Evolutionary conservation across 1,139 yeast genomes (phyloP).

Genomic region (Magnusiomyces magnusii): DNA sequence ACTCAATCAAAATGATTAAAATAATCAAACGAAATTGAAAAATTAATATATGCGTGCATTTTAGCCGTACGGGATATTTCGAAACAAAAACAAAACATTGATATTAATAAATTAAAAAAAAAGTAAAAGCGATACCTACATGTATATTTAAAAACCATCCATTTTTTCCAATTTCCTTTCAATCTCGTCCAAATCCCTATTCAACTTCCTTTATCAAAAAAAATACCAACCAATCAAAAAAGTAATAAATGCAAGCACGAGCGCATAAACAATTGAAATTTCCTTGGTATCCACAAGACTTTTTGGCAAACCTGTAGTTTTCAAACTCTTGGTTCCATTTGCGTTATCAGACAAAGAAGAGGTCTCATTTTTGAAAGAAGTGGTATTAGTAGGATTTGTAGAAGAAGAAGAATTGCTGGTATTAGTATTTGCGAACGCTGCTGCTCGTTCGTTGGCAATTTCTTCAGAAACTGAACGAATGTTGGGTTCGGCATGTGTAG

Average conservation of each 20-base stretch:
- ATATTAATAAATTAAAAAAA: too few relatives aligned
- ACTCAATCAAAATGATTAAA: too few relatives aligned
- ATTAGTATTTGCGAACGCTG: background rate
- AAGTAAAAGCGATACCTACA: too few relatives aligned
- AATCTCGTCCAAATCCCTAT: background rate
- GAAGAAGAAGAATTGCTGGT: background rate
- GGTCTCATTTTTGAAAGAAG: background rate
- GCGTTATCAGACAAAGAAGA: background rate
- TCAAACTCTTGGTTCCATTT: too few relatives aligned
- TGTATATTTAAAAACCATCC: too few relatives aligned
- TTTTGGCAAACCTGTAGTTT: background rate
- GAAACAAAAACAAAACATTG: background rate
- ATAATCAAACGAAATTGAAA: too few relatives aligned
- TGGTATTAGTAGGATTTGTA: background rate
- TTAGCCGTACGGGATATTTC: background rate
- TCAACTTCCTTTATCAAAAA: conserved; percentile 1
- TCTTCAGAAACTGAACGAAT: background rate
- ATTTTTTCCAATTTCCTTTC: background rate
- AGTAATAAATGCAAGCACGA: background rate
- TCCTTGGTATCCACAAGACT: background rate
- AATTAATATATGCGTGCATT: background rate
- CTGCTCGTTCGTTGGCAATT: background rate
- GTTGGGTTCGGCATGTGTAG: too few relatives aligned
- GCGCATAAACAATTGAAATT: background rate
- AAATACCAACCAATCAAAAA: conserved; percentile 8